Base-by-base conservation (phyloP, 805 yeast species). In the Candida sonorensis region DNA sequence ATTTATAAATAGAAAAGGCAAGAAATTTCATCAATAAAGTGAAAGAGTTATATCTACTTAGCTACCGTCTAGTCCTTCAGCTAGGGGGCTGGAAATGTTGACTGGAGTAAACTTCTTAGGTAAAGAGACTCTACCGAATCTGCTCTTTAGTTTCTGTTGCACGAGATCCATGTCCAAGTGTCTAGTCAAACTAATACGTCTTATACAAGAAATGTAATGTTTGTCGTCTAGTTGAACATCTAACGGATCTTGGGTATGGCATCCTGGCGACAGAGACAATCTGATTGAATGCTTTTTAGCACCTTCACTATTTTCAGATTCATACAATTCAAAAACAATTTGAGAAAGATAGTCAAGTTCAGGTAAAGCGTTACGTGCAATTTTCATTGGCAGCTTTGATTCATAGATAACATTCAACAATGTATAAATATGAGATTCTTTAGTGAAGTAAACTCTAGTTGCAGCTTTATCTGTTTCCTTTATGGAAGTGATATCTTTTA, bases 241-340 rank as follows among this genome's bases (percentile, higher is more conserved):
- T 42, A 92, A 68, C 17, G 99, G 98, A 57, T 90, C 95, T 50
- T 87, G 95, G 0, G 97, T 88, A 60, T 92, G 97, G 59, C 98
- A 92, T 14, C 99, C 99, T 1, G 98, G 97, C 5, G 96, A 83
- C 46, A 92, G 68, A n/a, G 90, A 81, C 39, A 92, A 69, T 50
- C 97, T 72, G 35, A 92, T 81, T 5, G 96, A 81, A 55, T 90
- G 95, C 49, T 83, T 81, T 58, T 85, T 84, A 33, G 75, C 77
- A 7, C 81, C 79, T 8, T 72, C 66, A 23, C 70, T 64, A 22
- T 73, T 69, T 42, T 83, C 92, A 19, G 76, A 77, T 57, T 92
- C 97, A 57, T 87, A 92, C 17, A 92, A 62, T 57, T 92, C 99
- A 61, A 92, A 92, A 8, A 80, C 82, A 45, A 92, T 87, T 55